phyloP scores from a whole-genome alignment of 306 rosid genomes.

The Luffa acutangula region DNA sequence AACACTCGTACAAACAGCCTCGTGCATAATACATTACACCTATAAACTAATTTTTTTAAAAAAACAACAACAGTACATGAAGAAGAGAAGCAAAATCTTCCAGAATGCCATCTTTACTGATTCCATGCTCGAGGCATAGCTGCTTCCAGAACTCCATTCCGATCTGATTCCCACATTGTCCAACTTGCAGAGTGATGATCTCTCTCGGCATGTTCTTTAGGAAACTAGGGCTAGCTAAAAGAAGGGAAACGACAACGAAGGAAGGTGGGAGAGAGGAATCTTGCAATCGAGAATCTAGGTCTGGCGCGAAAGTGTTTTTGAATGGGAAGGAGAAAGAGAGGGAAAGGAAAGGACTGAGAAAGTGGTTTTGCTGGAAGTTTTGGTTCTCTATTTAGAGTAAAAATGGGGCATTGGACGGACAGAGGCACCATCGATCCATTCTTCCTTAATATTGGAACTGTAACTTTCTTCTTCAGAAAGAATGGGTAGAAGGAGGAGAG shows the following conservation, averaged over 20 bases:
- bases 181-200: constrained; percentile 92
- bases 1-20: not conserved
- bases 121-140: constrained; percentile 96
- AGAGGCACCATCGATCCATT: too few relatives aligned
- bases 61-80: not conserved
- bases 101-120: constrained; percentile 95
- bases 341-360: constrained; percentile 1
- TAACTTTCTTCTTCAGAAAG: too few relatives aligned
- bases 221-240: constrained; percentile 40
- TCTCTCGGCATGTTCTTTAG: constrained; percentile 70
- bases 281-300: not conserved
- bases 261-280: not conserved
- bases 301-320: constrained; percentile 22
- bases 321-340: constrained; percentile 3
- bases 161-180: constrained; percentile 99
- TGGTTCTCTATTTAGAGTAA: not conserved
- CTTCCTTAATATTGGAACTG: too few relatives aligned
- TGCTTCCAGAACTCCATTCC: constrained; percentile 99
- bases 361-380: not conserved
- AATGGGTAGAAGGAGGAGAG: too few relatives aligned
- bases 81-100: constrained; percentile 47
- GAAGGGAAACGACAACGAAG: not conserved
- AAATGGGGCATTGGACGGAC: too few relatives aligned
- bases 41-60: not conserved
- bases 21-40: not conserved